A percentile compares a stretch with the other conserved stretches of the same genome.
These are phyloP conservation scores for Bertia moriformis DNA, from an alignment of 2,329 filamentous ascomycete species.

Conservation along the genomic window DNA sequence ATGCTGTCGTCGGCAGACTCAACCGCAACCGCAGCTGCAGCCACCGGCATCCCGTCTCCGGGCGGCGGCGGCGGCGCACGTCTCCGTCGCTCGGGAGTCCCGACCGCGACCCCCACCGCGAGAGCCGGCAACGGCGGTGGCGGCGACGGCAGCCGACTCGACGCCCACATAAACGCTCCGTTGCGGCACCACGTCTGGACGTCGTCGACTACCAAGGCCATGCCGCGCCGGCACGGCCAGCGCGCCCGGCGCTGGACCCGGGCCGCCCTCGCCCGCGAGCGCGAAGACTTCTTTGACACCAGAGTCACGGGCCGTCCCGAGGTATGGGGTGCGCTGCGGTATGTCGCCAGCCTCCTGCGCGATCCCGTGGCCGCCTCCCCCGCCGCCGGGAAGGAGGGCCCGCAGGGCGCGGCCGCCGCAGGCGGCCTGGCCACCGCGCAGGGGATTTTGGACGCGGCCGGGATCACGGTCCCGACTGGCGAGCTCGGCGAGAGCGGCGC, in stretches of 20 bases:
- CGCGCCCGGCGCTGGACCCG: conserved; percentile 50
- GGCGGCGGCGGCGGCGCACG: no score
- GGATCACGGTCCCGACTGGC: conserved; percentile 60
- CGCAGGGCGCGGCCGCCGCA: conserved; percentile 34
- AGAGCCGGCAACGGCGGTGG: no score
- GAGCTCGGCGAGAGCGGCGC: conserved; percentile 53
- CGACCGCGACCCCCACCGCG: conserved; percentile 1
- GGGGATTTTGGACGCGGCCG: conserved; percentile 64
- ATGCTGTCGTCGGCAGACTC: no score
- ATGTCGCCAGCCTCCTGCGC: conserved; percentile 48
- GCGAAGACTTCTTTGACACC: conserved; percentile 80
- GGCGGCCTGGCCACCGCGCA: conserved; percentile 52
- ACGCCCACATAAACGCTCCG: conserved; percentile 57
- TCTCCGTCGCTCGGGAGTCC: conserved; percentile 4
- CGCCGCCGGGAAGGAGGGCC: conserved; percentile 11
- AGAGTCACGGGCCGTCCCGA: conserved; percentile 66
- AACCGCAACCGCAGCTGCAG: no score
- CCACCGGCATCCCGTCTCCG: no score
- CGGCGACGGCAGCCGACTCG: conserved; percentile 22
- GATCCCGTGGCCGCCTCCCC: conserved; percentile 6
- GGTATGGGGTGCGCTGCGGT: conserved; percentile 64
- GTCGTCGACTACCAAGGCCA: conserved; percentile 16
- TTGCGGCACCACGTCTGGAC: conserved; percentile 53
- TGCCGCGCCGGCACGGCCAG: conserved; percentile 18
- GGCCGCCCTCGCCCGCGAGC: conserved; percentile 50